Conservation (phyloP, 129 eudicot species). For the Logfia minima region DNA sequence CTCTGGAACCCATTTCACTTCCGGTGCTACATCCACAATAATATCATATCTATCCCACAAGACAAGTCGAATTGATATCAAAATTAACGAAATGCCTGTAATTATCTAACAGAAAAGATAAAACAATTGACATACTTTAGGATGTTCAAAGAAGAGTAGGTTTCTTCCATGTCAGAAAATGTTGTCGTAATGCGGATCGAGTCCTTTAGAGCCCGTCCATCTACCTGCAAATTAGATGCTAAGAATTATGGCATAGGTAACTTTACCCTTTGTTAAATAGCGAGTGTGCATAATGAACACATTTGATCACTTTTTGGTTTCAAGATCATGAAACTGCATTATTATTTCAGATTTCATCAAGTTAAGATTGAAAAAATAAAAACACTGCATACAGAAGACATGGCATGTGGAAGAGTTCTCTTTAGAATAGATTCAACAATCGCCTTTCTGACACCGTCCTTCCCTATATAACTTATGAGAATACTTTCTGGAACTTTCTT, state of each 20-base stretch:
- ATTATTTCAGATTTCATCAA: not conserved
- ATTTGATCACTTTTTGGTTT: not conserved
- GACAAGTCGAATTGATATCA: conserved; percentile 2
- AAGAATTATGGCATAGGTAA: conserved; percentile 6
- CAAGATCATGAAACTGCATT: not conserved
- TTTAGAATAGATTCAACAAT: conserved; percentile 77
- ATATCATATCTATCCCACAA: conserved; percentile 68
- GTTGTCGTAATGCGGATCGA: conserved; percentile 69
- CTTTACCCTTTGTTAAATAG: not conserved
- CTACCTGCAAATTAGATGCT: conserved; percentile 50
- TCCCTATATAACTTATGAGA: conserved; percentile 61
- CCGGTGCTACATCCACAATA: conserved; percentile 85
- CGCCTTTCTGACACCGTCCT: conserved; percentile 62
- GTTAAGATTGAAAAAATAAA: conserved; percentile 1
- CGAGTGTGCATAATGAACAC: not conserved
- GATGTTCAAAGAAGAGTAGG: conserved; percentile 51
- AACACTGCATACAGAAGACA: conserved; percentile 62
- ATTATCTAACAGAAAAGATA: conserved; percentile 8
- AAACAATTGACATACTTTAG: conserved; percentile 52
- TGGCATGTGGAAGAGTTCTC: conserved; percentile 99
- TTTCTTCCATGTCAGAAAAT: conserved; percentile 74
- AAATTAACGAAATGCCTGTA: not conserved
- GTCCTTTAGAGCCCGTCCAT: conserved; percentile 80
- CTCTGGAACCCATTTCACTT: conserved; percentile 83
- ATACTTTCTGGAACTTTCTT: conserved; percentile 77